Conservation (phyloP, 768 basidiomycete species). For the Hortiboletus campestris region DNA sequence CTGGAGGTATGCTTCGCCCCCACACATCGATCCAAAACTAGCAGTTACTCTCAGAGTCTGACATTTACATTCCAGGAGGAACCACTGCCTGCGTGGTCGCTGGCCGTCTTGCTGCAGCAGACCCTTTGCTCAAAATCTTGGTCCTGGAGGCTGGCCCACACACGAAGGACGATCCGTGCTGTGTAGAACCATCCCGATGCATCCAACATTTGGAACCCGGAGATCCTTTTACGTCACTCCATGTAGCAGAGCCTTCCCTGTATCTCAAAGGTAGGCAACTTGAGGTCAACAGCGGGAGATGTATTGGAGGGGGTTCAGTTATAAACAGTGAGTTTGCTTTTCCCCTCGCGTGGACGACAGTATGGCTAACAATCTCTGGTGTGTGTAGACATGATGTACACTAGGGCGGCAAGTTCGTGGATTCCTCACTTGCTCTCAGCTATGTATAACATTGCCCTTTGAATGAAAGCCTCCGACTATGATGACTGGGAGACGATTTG, state of each 20-base stretch:
- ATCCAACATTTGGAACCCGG: too few relatives aligned
- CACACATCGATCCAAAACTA: neutral
- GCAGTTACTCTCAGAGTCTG: neutral
- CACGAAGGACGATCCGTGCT: slow-evolving; percentile 14
- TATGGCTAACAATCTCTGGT: too few relatives aligned
- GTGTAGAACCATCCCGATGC: too few relatives aligned
- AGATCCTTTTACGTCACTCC: too few relatives aligned
- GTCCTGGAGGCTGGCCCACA: slow-evolving; percentile 30
- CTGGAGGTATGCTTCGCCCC: neutral
- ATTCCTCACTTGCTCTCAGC: neutral
- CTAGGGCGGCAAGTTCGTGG: too few relatives aligned
- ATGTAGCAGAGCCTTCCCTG: too few relatives aligned
- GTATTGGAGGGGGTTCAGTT: too few relatives aligned
- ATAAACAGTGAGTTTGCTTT: too few relatives aligned
- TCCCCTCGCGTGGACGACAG: too few relatives aligned
- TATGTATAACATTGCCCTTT: neutral
- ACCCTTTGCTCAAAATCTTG: slow-evolving; percentile 24
- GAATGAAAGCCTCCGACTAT: slow-evolving; percentile 48
- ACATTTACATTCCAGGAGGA: slow-evolving; percentile 27
- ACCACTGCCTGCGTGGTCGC: slow-evolving; percentile 35
- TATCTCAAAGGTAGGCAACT: too few relatives aligned
- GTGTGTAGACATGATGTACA: too few relatives aligned
- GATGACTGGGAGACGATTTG: slow-evolving; percentile 28
- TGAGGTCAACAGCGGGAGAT: too few relatives aligned
- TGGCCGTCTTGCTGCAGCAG: slow-evolving; percentile 27